Evolutionary conservation across 2,329 filamentous ascomycete genomes (phyloP), one percentile per base, ranked within the genome.

Genomic region (Eutypella sp.): DNA sequence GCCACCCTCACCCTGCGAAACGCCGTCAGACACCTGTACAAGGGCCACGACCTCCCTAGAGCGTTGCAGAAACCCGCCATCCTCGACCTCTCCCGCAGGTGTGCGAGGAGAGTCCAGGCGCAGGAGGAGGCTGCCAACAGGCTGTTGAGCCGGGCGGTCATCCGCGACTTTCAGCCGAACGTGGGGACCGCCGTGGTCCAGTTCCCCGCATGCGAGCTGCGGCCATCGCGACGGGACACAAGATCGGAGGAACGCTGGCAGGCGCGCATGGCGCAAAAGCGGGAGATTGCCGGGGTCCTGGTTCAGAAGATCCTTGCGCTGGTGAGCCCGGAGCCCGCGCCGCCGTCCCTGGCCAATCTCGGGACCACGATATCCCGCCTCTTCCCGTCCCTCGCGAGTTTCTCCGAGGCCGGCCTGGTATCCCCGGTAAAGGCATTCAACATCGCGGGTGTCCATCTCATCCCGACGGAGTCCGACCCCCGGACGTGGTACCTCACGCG

Each of bases 1-100:
- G 76, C 73, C 8, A 89, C 84, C 0, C 68, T 95, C 47, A 96
- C 93, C 0, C 67, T 76, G 38, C 80, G 93, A 31, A 99, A 99
- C 58, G 83, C 92, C 0, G 73, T 96, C 31, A 81, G 92, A 25
- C 70, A 85, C 61, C 63, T 95, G 37, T 73, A 79, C 18, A 67
- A 72, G 22, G 66, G 75, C 4, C 67, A 83, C 47, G 59, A 64
- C 3, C 68, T 97, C 4, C 92, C 93, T 0, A 63, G 63, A 9
- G 89, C 90, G 0, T 67, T 97, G 2, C 79, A 79, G 49, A 81
- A 82, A 45, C 69, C 76, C 0, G 72, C 80, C 0, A 73, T 96
- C 5, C 65, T 92, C 2, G 65, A 68, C 0, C 67, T 95, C 42
- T 73, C 84, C 1, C 60, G 70, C 15, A 73, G 73, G 25, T 76